Evolutionary conservation across 1,139 yeast genomes (phyloP).

Genomic region (Debaryomycetaceae sp.): DNA sequence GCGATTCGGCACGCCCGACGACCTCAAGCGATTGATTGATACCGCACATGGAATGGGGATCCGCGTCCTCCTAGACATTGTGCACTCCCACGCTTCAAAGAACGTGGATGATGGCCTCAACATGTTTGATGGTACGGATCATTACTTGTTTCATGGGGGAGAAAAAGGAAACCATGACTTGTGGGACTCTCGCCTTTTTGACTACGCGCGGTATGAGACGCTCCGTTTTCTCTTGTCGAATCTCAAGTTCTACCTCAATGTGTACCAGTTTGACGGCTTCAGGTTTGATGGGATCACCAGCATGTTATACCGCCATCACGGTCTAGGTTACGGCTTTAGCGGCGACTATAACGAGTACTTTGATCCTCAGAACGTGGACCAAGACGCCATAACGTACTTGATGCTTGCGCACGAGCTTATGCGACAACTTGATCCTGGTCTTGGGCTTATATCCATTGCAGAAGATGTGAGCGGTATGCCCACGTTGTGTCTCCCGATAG

Average conservation of each 20-base stretch:
- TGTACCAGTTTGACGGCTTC: conserved; percentile 85
- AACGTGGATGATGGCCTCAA: conserved; percentile 91
- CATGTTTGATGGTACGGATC: conserved; percentile 90
- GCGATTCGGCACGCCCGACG: conserved; percentile 91
- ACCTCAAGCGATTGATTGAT: conserved; percentile 79
- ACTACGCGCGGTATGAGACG: conserved; percentile 86
- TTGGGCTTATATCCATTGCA: conserved; percentile 69
- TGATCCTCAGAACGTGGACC: conserved; percentile 71
- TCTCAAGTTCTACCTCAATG: conserved; percentile 74
- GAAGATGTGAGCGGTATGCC: conserved; percentile 99
- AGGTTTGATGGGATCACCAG: conserved; percentile 95
- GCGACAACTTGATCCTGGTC: conserved; percentile 34
- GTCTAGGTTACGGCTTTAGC: conserved; percentile 78
- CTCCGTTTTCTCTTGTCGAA: conserved; percentile 81
- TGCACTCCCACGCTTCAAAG: conserved; percentile 92
- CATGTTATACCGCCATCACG: conserved; percentile 88
- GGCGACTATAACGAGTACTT: conserved; percentile 92
- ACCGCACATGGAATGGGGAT: conserved; percentile 86
- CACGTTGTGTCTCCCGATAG: conserved; percentile 68
- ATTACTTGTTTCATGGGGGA: conserved; percentile 88
- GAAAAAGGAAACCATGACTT: conserved; percentile 75
- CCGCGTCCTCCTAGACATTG: conserved; percentile 79
- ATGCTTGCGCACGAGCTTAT: conserved; percentile 81
- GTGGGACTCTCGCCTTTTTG: conserved; percentile 93
- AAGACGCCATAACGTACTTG: conserved; percentile 76